Percentiles rank a stretch among this genome's conserved stretches.
These are phyloP conservation scores for Strobilomyces confusus DNA, from an alignment of 768 basidiomycete genomes.

Conservation along the genomic window DNA sequence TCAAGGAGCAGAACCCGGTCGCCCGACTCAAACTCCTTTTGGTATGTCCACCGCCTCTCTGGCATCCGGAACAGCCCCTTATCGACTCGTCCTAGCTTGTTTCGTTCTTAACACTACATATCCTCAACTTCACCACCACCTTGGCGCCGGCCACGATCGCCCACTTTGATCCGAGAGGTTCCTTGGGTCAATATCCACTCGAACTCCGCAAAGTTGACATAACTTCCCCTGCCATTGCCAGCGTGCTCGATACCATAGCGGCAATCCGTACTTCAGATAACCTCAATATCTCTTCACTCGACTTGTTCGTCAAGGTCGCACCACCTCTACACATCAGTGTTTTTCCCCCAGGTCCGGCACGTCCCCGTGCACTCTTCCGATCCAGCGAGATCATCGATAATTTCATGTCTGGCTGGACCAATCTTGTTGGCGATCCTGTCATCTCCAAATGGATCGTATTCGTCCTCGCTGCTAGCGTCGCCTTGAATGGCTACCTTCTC, in stretches of 20 bases:
- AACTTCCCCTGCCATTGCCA: conserved; percentile 53
- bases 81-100: conserved; percentile 51
- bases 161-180: conserved; percentile 34
- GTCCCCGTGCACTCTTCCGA: conserved; percentile 30
- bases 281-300: conserved; percentile 23
- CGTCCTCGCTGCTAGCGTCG: conserved; percentile 78
- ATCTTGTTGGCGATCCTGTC: conserved; percentile 90
- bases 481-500: conserved; percentile 89
- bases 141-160: conserved; percentile 64
- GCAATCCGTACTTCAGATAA: conserved; percentile 22
- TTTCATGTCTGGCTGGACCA: conserved; percentile 89
- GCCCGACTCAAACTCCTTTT: conserved; percentile 86
- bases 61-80: background rate
- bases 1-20: conserved; percentile 72
- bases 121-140: conserved; percentile 90
- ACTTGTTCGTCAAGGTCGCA: conserved; percentile 57
- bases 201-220: conserved; percentile 63
- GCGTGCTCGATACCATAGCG: conserved; percentile 56
- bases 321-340: conserved; percentile 58
- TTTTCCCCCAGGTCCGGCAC: conserved; percentile 31
- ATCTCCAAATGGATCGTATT: conserved; percentile 94
- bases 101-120: conserved; percentile 87
- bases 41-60: conserved; percentile 37
- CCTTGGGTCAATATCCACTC: conserved; percentile 12
- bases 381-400: conserved; percentile 64